These are phyloP conservation scores for Marvania coccoides DNA, from an alignment of 139 green algal species.

Conservation along the genomic window DNA sequence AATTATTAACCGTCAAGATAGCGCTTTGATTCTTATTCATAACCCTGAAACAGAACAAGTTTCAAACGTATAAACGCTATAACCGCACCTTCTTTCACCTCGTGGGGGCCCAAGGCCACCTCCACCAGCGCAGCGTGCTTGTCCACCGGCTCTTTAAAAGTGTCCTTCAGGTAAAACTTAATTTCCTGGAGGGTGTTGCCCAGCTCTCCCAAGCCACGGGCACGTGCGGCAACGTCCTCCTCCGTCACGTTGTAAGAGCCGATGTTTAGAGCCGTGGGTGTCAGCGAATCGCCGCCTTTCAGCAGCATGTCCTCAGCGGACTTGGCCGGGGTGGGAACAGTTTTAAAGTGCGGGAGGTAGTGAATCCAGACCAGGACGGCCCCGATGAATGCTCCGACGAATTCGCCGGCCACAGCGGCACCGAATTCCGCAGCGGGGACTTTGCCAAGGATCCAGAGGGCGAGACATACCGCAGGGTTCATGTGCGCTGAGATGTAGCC, in stretches of 20 bases:
- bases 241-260: slow-evolving; percentile 30
- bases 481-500: slow-evolving; percentile 24
- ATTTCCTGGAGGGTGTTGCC: not conserved
- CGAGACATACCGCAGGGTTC: slow-evolving; percentile 22
- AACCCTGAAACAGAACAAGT: too few relatives aligned
- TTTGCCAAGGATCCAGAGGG: slow-evolving; percentile 15
- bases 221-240: not conserved
- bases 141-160: not conserved
- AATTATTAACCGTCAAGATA: too few relatives aligned
- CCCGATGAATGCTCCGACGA: slow-evolving; percentile 43
- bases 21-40: too few relatives aligned
- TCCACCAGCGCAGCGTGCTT: slow-evolving; percentile 12
- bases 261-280: slow-evolving; percentile 24
- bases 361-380: slow-evolving; percentile 50
- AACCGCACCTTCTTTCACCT: slow-evolving; percentile 6
- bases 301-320: slow-evolving; percentile 34
- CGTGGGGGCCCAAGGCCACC: slow-evolving; percentile 6
- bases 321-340: slow-evolving; percentile 32
- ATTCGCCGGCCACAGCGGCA: slow-evolving; percentile 22
- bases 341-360: slow-evolving; percentile 57
- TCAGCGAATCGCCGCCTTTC: slow-evolving; percentile 23
- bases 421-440: slow-evolving; percentile 9
- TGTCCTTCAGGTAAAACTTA: slow-evolving; percentile 12
- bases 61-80: too few relatives aligned
- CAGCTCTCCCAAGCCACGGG: not conserved